phyloP scores from a whole-genome alignment of 257 asterid genomes.

The Solanum tarijense region DNA sequence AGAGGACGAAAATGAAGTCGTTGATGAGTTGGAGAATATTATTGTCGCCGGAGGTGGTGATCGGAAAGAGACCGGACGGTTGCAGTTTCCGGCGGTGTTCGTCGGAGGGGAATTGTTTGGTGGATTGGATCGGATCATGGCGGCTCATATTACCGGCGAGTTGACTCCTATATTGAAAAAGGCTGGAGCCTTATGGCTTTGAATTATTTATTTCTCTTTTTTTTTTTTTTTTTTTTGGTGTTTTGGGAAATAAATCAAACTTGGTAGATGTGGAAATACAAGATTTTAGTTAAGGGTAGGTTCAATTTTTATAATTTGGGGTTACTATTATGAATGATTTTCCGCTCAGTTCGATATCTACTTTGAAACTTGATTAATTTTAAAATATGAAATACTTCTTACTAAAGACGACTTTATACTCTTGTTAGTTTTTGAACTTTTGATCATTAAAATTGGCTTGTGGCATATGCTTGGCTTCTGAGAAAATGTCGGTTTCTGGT shows the following conservation, averaged over 20 bases:
- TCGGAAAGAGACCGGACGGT: background rate
- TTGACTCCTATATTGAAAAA: slow-evolving; percentile 63
- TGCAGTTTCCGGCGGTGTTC: slow-evolving; percentile 65
- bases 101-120: slow-evolving; percentile 79
- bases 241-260: background rate
- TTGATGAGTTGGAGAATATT: slow-evolving; percentile 14
- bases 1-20: slow-evolving; percentile 26
- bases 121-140: slow-evolving; percentile 67
- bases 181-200: slow-evolving; percentile 85
- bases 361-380: background rate
- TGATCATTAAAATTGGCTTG: background rate
- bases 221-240: background rate
- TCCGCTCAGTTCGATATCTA: fast-evolving
- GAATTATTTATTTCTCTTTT: background rate
- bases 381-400: background rate
- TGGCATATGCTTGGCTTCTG: background rate
- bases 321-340: background rate
- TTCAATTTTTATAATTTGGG: background rate
- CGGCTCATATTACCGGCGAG: slow-evolving; percentile 71
- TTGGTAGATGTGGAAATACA: background rate
- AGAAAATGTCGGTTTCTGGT: background rate
- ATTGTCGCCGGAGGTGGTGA: background rate
- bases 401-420: background rate
- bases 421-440: background rate
- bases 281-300: background rate